Evolutionary conservation across 2,329 filamentous ascomycete genomes (phyloP).

Genomic region (Aspergillus neotritici): DNA sequence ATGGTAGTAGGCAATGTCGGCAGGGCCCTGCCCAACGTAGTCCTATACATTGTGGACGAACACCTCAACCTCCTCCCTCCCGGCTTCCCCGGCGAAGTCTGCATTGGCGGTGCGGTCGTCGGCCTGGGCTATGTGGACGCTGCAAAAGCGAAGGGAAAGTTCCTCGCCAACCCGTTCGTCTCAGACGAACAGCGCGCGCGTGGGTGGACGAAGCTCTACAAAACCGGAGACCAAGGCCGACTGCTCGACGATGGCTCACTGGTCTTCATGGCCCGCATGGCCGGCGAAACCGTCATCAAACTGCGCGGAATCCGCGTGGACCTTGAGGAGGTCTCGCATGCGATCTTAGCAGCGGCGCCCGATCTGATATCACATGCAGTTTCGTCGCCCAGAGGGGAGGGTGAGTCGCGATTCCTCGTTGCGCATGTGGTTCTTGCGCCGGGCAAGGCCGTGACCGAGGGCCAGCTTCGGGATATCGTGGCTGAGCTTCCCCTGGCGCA

Average conservation of each 20-base stretch:
- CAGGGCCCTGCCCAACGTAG: not conserved
- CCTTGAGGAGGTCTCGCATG: slow-evolving; percentile 39
- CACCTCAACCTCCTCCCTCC: not conserved
- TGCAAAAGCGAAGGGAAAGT: slow-evolving; percentile 2
- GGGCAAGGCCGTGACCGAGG: slow-evolving; percentile 1
- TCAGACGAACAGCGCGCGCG: not conserved
- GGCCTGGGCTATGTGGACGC: slow-evolving; percentile 4
- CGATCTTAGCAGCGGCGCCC: not conserved
- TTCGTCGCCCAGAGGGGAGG: not conserved
- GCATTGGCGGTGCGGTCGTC: slow-evolving; percentile 6
- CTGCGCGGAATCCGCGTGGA: slow-evolving; percentile 36
- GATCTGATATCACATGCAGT: not conserved
- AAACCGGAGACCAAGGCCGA: slow-evolving; percentile 24
- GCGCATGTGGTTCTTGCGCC: slow-evolving; percentile 5
- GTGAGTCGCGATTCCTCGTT: slow-evolving; percentile 15
- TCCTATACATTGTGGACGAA: slow-evolving; percentile 1
- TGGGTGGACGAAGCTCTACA: slow-evolving; percentile 22
- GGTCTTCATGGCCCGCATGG: slow-evolving; percentile 19
- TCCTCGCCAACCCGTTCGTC: slow-evolving; percentile 1
- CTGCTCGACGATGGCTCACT: slow-evolving; percentile 21
- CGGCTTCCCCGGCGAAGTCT: slow-evolving; percentile 5
- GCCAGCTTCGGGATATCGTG: slow-evolving; percentile 23
- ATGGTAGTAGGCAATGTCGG: not conserved
- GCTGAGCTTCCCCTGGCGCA: slow-evolving; percentile 26
- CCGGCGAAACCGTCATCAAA: slow-evolving; percentile 20